phyloP scores from a whole-genome alignment of 106 monocot species.

The Dendrobium huoshanense region DNA sequence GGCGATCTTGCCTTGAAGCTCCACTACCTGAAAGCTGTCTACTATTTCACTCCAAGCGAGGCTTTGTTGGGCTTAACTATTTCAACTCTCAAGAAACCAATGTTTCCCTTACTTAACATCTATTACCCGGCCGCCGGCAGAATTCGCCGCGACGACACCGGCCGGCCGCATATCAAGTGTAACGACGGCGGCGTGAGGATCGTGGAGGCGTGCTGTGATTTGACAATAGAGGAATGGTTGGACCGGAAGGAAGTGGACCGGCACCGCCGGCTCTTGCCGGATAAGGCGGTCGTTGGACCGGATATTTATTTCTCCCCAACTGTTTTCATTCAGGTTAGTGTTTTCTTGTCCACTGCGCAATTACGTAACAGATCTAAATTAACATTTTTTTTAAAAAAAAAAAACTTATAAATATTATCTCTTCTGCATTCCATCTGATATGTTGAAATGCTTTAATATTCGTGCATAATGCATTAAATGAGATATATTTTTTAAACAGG shows the following conservation, averaged over 20 bases:
- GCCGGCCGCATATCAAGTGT: slow-evolving; percentile 53
- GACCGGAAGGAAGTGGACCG: slow-evolving; percentile 1
- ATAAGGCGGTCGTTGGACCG: slow-evolving; percentile 48
- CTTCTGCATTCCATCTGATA: too few relatives aligned
- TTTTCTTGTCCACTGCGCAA: background rate
- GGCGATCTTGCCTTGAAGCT: slow-evolving; percentile 10
- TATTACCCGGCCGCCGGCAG: slow-evolving; percentile 35
- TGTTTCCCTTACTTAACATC: slow-evolving; percentile 45
- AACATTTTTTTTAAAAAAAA: too few relatives aligned
- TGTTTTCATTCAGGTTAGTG: slow-evolving; percentile 52
- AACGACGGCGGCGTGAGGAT: slow-evolving; percentile 67
- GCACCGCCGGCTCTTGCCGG: slow-evolving; percentile 26
- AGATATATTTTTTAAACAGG: too few relatives aligned
- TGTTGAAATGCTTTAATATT: too few relatives aligned
- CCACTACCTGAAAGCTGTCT: slow-evolving; percentile 8
- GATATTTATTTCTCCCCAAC: slow-evolving; percentile 61
- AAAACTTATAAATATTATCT: too few relatives aligned
- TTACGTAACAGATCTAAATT: too few relatives aligned
- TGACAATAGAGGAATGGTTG: slow-evolving; percentile 39
- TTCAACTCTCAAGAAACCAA: slow-evolving; percentile 28
- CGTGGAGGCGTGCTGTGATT: slow-evolving; percentile 41
- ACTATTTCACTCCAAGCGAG: slow-evolving; percentile 4
- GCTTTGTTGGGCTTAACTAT: slow-evolving; percentile 9
- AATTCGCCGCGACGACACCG: slow-evolving; percentile 30
- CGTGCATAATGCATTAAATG: too few relatives aligned